These are phyloP conservation scores for Pleurotus cornucopiae DNA, from an alignment of 768 basidiomycete genomes.

Conservation along the genomic window DNA sequence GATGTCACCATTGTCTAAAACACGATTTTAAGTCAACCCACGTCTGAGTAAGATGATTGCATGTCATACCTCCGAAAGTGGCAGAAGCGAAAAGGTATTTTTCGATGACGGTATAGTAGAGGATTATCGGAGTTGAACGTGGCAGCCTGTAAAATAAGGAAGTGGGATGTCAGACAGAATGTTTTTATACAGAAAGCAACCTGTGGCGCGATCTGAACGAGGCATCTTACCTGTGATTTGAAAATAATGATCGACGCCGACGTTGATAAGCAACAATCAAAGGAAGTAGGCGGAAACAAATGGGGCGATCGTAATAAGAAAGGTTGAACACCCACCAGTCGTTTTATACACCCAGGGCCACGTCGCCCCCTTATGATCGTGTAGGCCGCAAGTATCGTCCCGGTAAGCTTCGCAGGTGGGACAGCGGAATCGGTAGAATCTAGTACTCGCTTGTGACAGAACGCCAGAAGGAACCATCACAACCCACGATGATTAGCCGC, in stretches of 20 bases:
- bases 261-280: background rate
- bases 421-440: conserved; percentile 1
- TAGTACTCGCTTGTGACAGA: background rate
- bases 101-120: background rate
- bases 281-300: no score
- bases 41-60: background rate
- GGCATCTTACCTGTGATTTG: background rate
- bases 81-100: background rate
- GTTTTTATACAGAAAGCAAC: background rate
- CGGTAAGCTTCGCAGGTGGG: background rate
- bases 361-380: background rate
- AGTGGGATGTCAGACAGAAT: background rate
- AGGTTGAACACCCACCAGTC: no score
- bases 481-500: conserved; percentile 6
- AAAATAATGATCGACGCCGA: background rate
- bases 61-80: background rate
- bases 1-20: background rate
- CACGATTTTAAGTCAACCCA: background rate
- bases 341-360: background rate
- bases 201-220: background rate
- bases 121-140: background rate
- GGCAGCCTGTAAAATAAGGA: background rate
- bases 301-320: no score
- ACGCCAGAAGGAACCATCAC: conserved; percentile 5
- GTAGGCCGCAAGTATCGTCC: conserved; percentile 3